Evolutionary conservation across 1,284 basidiomycete species (phyloP).

Genomic region (Austroboletus olivaceoglutinosus): DNA sequence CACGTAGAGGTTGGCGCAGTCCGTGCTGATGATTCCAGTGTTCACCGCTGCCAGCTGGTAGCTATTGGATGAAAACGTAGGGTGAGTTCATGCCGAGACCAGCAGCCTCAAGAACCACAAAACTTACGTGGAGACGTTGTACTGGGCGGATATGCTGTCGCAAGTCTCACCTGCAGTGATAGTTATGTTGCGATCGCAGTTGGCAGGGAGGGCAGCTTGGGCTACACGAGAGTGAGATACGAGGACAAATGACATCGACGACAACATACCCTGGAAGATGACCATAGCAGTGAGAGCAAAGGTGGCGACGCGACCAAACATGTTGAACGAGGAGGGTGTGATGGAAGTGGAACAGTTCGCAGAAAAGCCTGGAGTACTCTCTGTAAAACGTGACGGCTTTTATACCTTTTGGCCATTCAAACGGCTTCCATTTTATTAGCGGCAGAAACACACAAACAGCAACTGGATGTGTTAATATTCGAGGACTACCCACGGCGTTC

Average conservation of each 20-base stretch:
- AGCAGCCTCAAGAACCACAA: background rate
- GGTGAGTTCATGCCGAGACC: background rate
- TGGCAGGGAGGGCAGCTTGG: conserved; percentile 18
- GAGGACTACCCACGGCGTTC: background rate
- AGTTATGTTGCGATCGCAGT: conserved; percentile 42
- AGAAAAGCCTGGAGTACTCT: background rate
- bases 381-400: conserved; percentile 6
- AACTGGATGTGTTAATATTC: background rate
- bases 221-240: conserved; percentile 9
- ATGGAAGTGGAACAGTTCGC: background rate
- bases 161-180: conserved; percentile 31
- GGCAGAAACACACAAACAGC: background rate
- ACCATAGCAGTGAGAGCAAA: conserved; percentile 13
- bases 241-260: background rate
- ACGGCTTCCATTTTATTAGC: background rate
- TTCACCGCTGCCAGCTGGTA: conserved; percentile 45
- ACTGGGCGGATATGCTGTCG: conserved; percentile 40
- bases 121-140: conserved; percentile 46
- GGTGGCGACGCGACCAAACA: conserved; percentile 19
- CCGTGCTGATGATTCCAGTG: conserved; percentile 31
- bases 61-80: conserved; percentile 12
- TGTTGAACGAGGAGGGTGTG: conserved; percentile 1
- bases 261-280: conserved; percentile 17
- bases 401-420: conserved; percentile 15
- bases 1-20: conserved; percentile 37